Percentiles rank a stretch among this genome's conserved stretches.
Evolutionary conservation across 306 rosid genomes (phyloP).

Genomic region (Prunus padus): DNA sequence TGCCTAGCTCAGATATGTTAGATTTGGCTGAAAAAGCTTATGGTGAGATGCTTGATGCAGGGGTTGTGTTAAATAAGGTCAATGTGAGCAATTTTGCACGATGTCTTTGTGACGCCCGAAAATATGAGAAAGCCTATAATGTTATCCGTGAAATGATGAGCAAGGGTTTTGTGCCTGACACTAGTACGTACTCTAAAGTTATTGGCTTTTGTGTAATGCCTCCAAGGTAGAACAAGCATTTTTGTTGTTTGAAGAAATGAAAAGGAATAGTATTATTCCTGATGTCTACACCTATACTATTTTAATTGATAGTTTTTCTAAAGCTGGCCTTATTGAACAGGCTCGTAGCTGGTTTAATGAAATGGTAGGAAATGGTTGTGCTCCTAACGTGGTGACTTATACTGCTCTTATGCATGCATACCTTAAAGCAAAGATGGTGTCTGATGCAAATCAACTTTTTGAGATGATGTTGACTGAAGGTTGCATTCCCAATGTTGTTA

Average conservation of each 20-base stretch:
- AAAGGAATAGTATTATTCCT: slow-evolving; percentile 64
- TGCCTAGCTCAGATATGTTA: slow-evolving; percentile 48
- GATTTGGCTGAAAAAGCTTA: slow-evolving; percentile 79
- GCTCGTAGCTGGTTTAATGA: slow-evolving; percentile 77
- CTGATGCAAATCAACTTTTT: slow-evolving; percentile 64
- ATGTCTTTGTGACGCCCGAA: slow-evolving; percentile 73
- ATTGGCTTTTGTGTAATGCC: slow-evolving; percentile 69
- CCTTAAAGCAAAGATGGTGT: slow-evolving; percentile 68
- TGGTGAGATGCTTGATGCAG: slow-evolving; percentile 67
- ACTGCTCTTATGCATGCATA: slow-evolving; percentile 83
- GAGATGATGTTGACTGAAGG: slow-evolving; percentile 68
- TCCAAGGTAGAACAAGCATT: slow-evolving; percentile 80
- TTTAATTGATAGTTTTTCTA: slow-evolving; percentile 78
- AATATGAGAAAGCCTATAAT: slow-evolving; percentile 73
- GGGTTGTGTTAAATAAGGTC: slow-evolving; percentile 66
- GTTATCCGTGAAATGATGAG: slow-evolving; percentile 78
- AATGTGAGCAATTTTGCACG: slow-evolving; percentile 67
- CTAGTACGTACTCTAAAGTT: slow-evolving; percentile 76
- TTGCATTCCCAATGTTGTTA: slow-evolving; percentile 74
- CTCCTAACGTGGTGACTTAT: slow-evolving; percentile 81
- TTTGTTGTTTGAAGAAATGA: slow-evolving; percentile 72
- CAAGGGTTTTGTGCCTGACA: slow-evolving; percentile 81
- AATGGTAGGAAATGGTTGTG: slow-evolving; percentile 70
- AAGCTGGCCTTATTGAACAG: slow-evolving; percentile 75
- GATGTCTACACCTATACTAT: slow-evolving; percentile 79